Percentiles rank a stretch among this genome's conserved stretches.
These are phyloP conservation scores for Waltergamsia citrina DNA, from an alignment of 2,329 filamentous ascomycete species.

Conservation along the genomic window DNA sequence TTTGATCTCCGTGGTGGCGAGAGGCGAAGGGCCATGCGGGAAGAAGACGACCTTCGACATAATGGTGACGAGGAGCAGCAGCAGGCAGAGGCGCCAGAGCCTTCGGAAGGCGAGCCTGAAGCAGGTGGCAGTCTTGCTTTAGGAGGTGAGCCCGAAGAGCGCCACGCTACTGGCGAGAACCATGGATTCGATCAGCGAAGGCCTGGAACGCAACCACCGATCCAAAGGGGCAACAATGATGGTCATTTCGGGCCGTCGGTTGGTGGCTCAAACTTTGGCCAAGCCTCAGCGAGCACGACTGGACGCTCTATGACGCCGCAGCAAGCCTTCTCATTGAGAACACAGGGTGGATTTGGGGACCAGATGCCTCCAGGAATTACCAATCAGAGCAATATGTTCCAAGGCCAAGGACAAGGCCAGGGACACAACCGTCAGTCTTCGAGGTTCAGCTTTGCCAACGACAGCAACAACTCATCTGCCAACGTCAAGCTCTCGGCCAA, in stretches of 20 bases:
- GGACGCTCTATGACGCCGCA: slow-evolving; percentile 73
- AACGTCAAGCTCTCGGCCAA: slow-evolving; percentile 71
- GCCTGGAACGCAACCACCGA: slow-evolving; percentile 66
- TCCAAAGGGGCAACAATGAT: slow-evolving; percentile 52
- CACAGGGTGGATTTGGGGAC: slow-evolving; percentile 49
- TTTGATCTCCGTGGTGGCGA: slow-evolving; percentile 77
- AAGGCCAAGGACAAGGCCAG: slow-evolving; percentile 49
- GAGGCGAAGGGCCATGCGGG: slow-evolving; percentile 68
- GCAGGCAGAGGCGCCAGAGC: slow-evolving; percentile 30
- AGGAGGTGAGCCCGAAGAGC: slow-evolving; percentile 86
- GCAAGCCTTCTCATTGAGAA: slow-evolving; percentile 62
- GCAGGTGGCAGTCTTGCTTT: slow-evolving; percentile 78
- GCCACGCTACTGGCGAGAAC: slow-evolving; percentile 43
- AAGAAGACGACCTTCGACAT: slow-evolving; percentile 53
- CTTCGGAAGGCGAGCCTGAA: slow-evolving; percentile 66
- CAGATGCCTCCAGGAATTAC: slow-evolving; percentile 51
- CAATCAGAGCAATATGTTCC: slow-evolving; percentile 34
- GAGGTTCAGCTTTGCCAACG: slow-evolving; percentile 79
- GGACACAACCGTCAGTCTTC: slow-evolving; percentile 78
- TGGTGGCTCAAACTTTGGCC: slow-evolving; percentile 34
- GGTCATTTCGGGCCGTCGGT: slow-evolving; percentile 45
- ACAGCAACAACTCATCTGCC: slow-evolving; percentile 39
- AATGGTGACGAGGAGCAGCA: slow-evolving; percentile 38
- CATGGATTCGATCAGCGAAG: slow-evolving; percentile 47
- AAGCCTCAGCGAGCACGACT: slow-evolving; percentile 38